Evolutionary conservation across 2,329 filamentous ascomycete genomes (phyloP).

Genomic region (Zalaria sp.): DNA sequence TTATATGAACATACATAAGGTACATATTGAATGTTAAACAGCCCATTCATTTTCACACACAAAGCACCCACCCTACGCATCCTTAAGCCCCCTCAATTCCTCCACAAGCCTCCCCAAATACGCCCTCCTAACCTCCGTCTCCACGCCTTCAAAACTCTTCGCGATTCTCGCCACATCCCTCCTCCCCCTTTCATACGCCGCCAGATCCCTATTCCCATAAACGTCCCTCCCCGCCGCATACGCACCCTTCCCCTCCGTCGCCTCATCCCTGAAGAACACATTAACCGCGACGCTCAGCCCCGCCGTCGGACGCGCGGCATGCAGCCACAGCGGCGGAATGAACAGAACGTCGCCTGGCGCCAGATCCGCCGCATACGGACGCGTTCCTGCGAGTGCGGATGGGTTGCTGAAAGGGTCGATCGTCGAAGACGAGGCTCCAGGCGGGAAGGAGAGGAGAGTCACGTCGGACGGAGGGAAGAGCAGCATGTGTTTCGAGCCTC

Average conservation of each 20-base stretch:
- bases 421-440: constrained; percentile 68
- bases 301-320: constrained; percentile 45
- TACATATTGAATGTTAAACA: too few species aligned
- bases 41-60: too few species aligned
- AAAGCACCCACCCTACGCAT: too few species aligned
- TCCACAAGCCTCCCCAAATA: constrained; percentile 59
- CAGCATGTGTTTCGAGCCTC: constrained; percentile 56
- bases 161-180: constrained; percentile 55
- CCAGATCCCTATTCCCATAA: constrained; percentile 76
- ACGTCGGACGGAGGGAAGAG: constrained; percentile 72
- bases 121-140: constrained; percentile 54
- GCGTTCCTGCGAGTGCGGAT: constrained; percentile 27
- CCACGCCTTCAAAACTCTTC: constrained; percentile 49
- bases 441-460: constrained; percentile 51
- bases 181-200: constrained; percentile 70
- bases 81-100: constrained; percentile 38
- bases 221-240: constrained; percentile 69
- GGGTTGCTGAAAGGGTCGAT: constrained; percentile 48
- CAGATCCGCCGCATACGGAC: constrained; percentile 53
- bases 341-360: constrained; percentile 64
- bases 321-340: constrained; percentile 72
- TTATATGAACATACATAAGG: too few species aligned
- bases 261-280: constrained; percentile 60
- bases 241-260: constrained; percentile 41
- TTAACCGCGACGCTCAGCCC: constrained; percentile 67